Evolutionary conservation across 306 rosid genomes (phyloP), one percentile per base, ranked within the genome.

Genomic region (Dryas alaskensis): DNA sequence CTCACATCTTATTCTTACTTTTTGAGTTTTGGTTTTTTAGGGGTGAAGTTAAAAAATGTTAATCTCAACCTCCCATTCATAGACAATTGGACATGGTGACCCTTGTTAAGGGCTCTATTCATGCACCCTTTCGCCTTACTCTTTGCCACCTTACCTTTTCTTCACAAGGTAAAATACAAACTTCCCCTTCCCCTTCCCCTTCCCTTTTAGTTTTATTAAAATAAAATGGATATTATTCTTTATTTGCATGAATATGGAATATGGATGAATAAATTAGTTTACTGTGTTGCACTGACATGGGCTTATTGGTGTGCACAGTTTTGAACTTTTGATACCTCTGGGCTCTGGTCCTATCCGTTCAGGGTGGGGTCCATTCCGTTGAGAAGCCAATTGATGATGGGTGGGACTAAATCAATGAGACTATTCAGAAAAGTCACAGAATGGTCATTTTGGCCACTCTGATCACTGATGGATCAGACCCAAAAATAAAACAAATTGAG

Each of bases 321-420:
- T 22, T 22, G 22, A 22, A 22, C 22, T 22, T 10, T 58, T 58
- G 62, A 58, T 27, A 17, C 65, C 65, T 6, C 7, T 10, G 37
- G 22, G 37, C 37, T 57, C 17, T 73, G 55, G 60, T 81, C 78
- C 71, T 68, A 69, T 81, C 79, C 76, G 59, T 68, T 60, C 72
- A 3, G 7, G 57, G 88, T 78, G 90, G 92, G 88, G 81, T 81
- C 92, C 79, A 86, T 73, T 72, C 55, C 80, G 86, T 85, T 79
- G 78, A 71, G 73, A 5, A 60, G 53, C 42, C 45, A 69, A 48
- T 31, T 76, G 73, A 63, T 31, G 37, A 66, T 66, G 81, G 77
- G 80, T 72, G 86, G 85, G 82, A 78, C 77, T 72, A 31, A 31
- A 31, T 31, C 37, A 31, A 31, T 31, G 37, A 31, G 37, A 31